phyloP scores from a whole-genome alignment of 768 basidiomycete species.

The Solioccasus polychromus region DNA sequence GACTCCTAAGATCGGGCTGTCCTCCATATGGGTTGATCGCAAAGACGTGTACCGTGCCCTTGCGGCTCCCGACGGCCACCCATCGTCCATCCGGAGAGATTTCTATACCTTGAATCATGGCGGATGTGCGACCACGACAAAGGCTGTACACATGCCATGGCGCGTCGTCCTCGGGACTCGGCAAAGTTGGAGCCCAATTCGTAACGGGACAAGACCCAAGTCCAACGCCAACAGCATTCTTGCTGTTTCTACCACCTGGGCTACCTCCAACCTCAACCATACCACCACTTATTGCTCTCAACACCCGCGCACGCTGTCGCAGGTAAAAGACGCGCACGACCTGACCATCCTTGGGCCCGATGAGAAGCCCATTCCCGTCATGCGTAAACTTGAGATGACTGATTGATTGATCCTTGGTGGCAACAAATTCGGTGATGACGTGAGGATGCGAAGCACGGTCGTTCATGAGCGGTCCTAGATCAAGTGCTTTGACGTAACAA shows the following conservation, averaged over 20 bases:
- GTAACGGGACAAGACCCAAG: neutral
- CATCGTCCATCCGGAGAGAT: slow-evolving; percentile 54
- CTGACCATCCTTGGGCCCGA: slow-evolving; percentile 55
- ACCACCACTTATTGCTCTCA: slow-evolving; percentile 11
- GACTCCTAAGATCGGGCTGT: slow-evolving; percentile 56
- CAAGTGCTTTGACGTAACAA: slow-evolving; percentile 54
- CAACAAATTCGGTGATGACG: slow-evolving; percentile 47
- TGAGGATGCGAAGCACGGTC: slow-evolving; percentile 21
- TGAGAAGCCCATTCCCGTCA: slow-evolving; percentile 51
- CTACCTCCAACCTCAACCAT: neutral
- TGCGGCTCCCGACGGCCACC: slow-evolving; percentile 64
- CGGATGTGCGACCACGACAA: slow-evolving; percentile 65
- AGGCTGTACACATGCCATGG: slow-evolving; percentile 67
- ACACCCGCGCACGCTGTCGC: slow-evolving; percentile 23
- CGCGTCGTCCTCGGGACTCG: slow-evolving; percentile 15
- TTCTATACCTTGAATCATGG: slow-evolving; percentile 52
- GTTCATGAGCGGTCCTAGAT: slow-evolving; percentile 41
- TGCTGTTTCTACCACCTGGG: neutral
- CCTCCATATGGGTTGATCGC: slow-evolving; percentile 78
- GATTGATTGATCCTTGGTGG: slow-evolving; percentile 46
- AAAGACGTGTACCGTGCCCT: slow-evolving; percentile 69
- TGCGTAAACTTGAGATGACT: slow-evolving; percentile 46
- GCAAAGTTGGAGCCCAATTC: slow-evolving; percentile 1
- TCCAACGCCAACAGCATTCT: slow-evolving; percentile 5
- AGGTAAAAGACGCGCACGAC: slow-evolving; percentile 48